phyloP scores from a whole-genome alignment of 1,284 basidiomycete species.

The Tilletia indica region DNA sequence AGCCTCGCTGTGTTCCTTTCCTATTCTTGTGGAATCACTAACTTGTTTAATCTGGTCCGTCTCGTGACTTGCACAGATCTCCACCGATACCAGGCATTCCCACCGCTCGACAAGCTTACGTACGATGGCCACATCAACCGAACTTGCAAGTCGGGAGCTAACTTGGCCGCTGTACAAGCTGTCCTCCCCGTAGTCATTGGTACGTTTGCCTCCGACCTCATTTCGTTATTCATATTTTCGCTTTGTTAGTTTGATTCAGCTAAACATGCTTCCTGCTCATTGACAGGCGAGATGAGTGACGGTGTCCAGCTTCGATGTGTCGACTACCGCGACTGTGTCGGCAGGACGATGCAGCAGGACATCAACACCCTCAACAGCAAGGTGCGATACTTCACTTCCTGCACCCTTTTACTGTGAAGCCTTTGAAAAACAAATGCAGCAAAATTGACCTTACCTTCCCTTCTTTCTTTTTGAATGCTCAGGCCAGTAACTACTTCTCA shows the following conservation, averaged over 20 bases:
- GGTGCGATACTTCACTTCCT: background rate
- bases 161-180: conserved; percentile 59
- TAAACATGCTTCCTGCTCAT: background rate
- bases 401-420: too few relatives aligned
- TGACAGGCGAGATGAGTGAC: conserved; percentile 11
- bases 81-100: conserved; percentile 53
- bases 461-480: background rate
- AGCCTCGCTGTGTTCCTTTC: background rate
- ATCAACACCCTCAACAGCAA: conserved; percentile 20
- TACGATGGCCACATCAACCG: conserved; percentile 48
- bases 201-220: background rate
- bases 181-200: conserved; percentile 60
- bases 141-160: conserved; percentile 37
- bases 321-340: conserved; percentile 17
- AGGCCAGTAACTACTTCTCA: conserved; percentile 21
- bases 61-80: conserved; percentile 30
- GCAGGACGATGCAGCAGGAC: conserved; percentile 22
- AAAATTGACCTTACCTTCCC: background rate
- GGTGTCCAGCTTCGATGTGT: conserved; percentile 21
- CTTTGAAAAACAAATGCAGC: too few relatives aligned
- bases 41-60: background rate
- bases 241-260: too few relatives aligned
- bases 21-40: background rate
- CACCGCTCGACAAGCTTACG: conserved; percentile 26
- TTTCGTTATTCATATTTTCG: too few relatives aligned